Base-by-base conservation (phyloP, 305 asterid genomes). In the Plantago lanceolata region DNA sequence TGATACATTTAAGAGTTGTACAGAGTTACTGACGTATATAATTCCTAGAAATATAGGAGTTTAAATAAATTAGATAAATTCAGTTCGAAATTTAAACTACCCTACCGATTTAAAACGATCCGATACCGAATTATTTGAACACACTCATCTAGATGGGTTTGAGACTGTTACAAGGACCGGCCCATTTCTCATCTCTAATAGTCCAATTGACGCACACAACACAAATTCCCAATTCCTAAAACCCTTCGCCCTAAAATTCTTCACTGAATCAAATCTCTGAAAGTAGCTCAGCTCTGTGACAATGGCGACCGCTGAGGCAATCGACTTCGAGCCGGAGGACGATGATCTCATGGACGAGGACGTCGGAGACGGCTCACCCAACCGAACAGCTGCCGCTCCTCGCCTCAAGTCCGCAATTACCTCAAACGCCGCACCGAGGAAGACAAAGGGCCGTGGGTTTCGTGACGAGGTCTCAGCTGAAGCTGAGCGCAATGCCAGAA, bases 311-410 rank as follows among this genome's bases (percentile, higher is more conserved):
- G 74, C 65, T 4, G 96, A 90, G 75, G 89, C 96, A 6, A 83
- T 93, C 19, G 96, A 93, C 73, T 93, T 93, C 75, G 99, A 93
- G 76, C 88, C 94, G 4, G 99, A 93, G 81, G 99, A 93, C 1
- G 99, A 93, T 62, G 97, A 90, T 70, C 88, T 93, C 70, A 90
- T 90, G 97, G 99, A 93, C 66, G 97, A 93, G 69, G 99, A 89
- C 58, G 75, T 79, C 31, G 94, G 74, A 7, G 78, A 68, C 24
- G 73, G 68, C 28, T 77, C 87, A 8, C 87, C 90, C 26, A 76
- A 21, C 68, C 59, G 73, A 58, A 81, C 85, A 19, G 82, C 91
- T 44, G 67, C 84, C 5, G 55, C 55, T 31, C 97, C 92, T 43
- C 85, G 90, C 57, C 85, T 93, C 53, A 93, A 82, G 75, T 93